These are phyloP conservation scores for Cephaloascus fragrans DNA, from an alignment of 805 yeast species.

Conservation along the genomic window DNA sequence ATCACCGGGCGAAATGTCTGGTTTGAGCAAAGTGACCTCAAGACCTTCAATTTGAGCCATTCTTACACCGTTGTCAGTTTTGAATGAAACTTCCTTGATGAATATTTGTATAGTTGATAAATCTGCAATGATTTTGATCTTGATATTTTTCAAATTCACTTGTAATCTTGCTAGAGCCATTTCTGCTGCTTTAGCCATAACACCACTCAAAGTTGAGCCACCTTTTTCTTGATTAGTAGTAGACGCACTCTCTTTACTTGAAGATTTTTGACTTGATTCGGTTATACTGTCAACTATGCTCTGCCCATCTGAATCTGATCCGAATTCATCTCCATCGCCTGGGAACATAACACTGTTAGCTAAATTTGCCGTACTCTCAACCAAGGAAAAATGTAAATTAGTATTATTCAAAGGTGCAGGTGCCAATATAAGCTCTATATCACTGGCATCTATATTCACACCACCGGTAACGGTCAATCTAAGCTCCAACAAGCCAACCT, in stretches of 20 bases:
- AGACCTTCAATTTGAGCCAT: constrained; percentile 29
- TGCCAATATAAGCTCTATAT: constrained; percentile 41
- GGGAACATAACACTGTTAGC: constrained; percentile 48
- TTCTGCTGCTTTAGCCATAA: constrained; percentile 58
- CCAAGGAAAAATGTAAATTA: constrained; percentile 38
- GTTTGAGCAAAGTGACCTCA: constrained; percentile 26
- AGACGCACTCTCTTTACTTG: neutral
- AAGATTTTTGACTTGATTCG: neutral
- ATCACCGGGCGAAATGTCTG: constrained; percentile 21
- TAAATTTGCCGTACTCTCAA: constrained; percentile 67
- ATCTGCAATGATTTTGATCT: constrained; percentile 40
- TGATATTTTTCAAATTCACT: constrained; percentile 36
- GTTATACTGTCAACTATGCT: neutral
- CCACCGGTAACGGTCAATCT: constrained; percentile 64
- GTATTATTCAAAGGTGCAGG: constrained; percentile 14
- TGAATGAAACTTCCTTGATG: constrained; percentile 19
- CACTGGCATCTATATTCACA: constrained; percentile 48
- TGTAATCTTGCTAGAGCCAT: constrained; percentile 54
- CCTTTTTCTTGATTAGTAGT: too few species aligned
- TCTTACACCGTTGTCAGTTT: constrained; percentile 38
- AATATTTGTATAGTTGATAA: constrained; percentile 21
- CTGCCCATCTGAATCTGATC: neutral
- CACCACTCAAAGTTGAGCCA: constrained; percentile 36
- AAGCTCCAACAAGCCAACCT: constrained; percentile 42
- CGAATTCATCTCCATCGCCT: constrained; percentile 14